phyloP scores from a whole-genome alignment of 257 asterid genomes.

The Jasminum sambac region DNA sequence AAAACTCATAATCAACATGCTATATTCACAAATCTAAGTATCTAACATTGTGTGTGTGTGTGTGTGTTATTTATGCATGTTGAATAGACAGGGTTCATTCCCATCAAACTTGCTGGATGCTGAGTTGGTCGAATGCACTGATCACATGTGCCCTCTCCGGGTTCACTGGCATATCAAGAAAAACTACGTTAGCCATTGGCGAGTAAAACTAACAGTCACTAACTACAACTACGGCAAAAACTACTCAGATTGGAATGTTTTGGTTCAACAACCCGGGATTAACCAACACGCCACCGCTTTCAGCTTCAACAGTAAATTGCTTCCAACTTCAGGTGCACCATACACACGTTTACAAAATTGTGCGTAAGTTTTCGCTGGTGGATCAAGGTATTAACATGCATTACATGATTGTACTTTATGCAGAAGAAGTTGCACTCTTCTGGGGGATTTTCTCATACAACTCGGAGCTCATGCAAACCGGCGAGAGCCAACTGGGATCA shows the following conservation, averaged over 20 bases:
- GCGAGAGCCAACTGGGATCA: slow-evolving; percentile 44
- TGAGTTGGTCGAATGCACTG: slow-evolving; percentile 56
- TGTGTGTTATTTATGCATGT: slow-evolving; percentile 6
- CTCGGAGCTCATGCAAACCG: slow-evolving; percentile 40
- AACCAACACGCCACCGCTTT: slow-evolving; percentile 37
- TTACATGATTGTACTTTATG: slow-evolving; percentile 14
- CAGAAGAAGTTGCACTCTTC: slow-evolving; percentile 67
- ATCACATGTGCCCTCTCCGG: slow-evolving; percentile 74
- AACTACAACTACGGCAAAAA: slow-evolving; percentile 55
- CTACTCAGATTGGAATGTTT: slow-evolving; percentile 64
- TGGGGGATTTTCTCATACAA: slow-evolving; percentile 63
- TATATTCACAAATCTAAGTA: background rate
- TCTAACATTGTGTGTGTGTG: too few relatives aligned
- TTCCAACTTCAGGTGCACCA: slow-evolving; percentile 48
- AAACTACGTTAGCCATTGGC: slow-evolving; percentile 57
- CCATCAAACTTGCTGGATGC: slow-evolving; percentile 34
- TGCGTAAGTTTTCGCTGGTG: background rate
- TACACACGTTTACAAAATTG: background rate
- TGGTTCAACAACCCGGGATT: slow-evolving; percentile 69
- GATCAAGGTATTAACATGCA: background rate
- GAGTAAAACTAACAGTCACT: slow-evolving; percentile 63
- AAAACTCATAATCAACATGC: too few relatives aligned
- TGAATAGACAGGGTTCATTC: slow-evolving; percentile 45
- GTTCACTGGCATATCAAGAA: slow-evolving; percentile 72
- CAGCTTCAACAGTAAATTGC: slow-evolving; percentile 54